Evolutionary conservation across 345 rosid genomes (phyloP), one percentile per base, ranked within the genome.

Genomic region (Geranium rotundifolium): DNA sequence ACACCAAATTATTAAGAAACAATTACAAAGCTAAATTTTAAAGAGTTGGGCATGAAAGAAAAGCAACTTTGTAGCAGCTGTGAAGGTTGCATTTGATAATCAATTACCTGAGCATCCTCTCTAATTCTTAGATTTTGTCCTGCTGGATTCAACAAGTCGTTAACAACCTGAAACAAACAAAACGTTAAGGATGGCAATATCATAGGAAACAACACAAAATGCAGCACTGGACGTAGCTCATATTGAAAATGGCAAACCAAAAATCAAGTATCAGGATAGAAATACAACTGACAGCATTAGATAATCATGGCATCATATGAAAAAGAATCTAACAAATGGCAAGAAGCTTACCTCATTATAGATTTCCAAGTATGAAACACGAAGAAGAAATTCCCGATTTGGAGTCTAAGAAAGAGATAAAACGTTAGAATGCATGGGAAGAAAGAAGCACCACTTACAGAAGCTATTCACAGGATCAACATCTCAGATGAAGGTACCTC

Each of bases 121-220:
- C 99, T 85, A 63, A 95, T 88, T 75, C 96, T 86, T 72, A 95
- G 82, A 76, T 88, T 90, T 67, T 95, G 97, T 67, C 97, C 99
- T 27, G 95, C 88, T 73, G 97, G 99, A 75, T 95, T 90, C 69
- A 95, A 73, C 71, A 95, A 78, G 81, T 95, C 99, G 69, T 95
- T 95, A 65, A 88, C 87, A 77, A 95, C 97, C 99, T 95, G 82
- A 75, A 70, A 78, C 74, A 30, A 60, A 57, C 46, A 58, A 72
- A 72, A 69, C 0, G 39, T 72, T 68, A 57, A 67, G 66, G 59
- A 69, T 60, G 54, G 54, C 58, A 61, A 61, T 54, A 4, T 61
- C 30, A 15, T 30, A 62, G 17, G 70, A 69, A 59, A 61, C 39
- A 18, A 2, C 62, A n/a, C 52, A 46, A 7, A 7, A 14, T 7